Evolutionary conservation across 257 asterid genomes (phyloP), one percentile per base, ranked within the genome.

Genomic region (Solanum phureja): DNA sequence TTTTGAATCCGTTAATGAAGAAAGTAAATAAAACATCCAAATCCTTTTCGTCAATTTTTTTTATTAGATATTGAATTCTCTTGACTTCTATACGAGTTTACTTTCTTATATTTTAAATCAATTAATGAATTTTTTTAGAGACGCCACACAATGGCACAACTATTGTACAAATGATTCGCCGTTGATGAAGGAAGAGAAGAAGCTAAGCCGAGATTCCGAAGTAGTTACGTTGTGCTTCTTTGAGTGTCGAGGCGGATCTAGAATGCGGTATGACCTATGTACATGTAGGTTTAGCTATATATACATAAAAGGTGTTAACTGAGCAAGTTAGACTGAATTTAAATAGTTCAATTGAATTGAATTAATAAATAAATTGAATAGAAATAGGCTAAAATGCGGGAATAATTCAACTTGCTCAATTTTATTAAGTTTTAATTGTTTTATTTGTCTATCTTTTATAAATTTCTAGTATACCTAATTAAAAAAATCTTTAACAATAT

Each of bases 121-220:
- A 0, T 6, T 3, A 3, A 4, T 29, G 5, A 14, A 7, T 0
- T 1, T 7, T 69, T 31, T 4, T 29, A 27, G 8, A 6, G 23
- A 2, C 6, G 11, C 38, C 6, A 14, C 75, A 6, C 11, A 29
- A 69, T 21, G 83, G n/a, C 31, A 37, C 18, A 37, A 38, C 31
- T 73, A 21, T 10, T 10, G 31, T 35, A 23, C 29, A 31, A 29
- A 49, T 83, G 10, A 23, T 60, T 7, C n/a, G 2, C 73, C 27
- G 34, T 18, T 83, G 49, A 10, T 35, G 83, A 74, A 37, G 83
- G 31, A 74, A 35, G 31, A 4, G 31, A 37, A 74, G 31, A 35
- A 74, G 1, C 18, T 14, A 14, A 49, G 58, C 58, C 1, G 16
- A 21, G 16, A 12, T 35, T 73, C 11, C 8, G 8, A 13, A 73